These are phyloP conservation scores for Metarhizium album DNA, from an alignment of 2,329 filamentous ascomycete species.

Conservation along the genomic window DNA sequence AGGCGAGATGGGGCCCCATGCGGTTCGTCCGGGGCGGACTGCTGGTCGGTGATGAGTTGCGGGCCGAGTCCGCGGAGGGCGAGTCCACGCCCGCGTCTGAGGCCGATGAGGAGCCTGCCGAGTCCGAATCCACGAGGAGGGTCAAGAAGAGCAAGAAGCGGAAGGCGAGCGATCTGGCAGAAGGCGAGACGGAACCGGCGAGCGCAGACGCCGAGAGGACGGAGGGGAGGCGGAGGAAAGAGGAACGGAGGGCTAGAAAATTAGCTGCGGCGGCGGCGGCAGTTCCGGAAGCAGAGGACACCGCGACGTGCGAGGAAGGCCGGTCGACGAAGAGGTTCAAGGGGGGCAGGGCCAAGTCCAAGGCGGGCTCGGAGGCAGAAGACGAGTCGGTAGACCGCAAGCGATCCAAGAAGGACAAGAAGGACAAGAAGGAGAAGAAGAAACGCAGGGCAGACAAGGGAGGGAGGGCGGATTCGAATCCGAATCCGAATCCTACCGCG, in stretches of 20 bases:
- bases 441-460: slow-evolving; percentile 38
- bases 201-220: slow-evolving; percentile 16
- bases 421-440: slow-evolving; percentile 36
- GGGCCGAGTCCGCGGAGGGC: slow-evolving; percentile 20
- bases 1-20: slow-evolving; percentile 67
- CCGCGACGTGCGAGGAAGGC: slow-evolving; percentile 16
- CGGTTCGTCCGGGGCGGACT: slow-evolving; percentile 82
- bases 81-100: slow-evolving; percentile 9
- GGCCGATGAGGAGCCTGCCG: slow-evolving; percentile 14
- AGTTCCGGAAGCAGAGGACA: slow-evolving; percentile 9
- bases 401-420: slow-evolving; percentile 29
- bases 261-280: too few relatives aligned
- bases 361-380: slow-evolving; percentile 13
- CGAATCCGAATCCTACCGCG: slow-evolving; percentile 9
- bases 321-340: slow-evolving; percentile 30
- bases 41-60: slow-evolving; percentile 45
- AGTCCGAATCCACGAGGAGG: slow-evolving; percentile 27
- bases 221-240: slow-evolving; percentile 26
- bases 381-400: slow-evolving; percentile 15
- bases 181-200: slow-evolving; percentile 9
- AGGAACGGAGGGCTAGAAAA: slow-evolving; percentile 26
- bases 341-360: slow-evolving; percentile 12
- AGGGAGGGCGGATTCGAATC: slow-evolving; percentile 12
- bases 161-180: slow-evolving; percentile 31
- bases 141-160: slow-evolving; percentile 40